Base-by-base conservation (phyloP, 2,329 filamentous ascomycete species). In the Paecilomyces fulvus region DNA sequence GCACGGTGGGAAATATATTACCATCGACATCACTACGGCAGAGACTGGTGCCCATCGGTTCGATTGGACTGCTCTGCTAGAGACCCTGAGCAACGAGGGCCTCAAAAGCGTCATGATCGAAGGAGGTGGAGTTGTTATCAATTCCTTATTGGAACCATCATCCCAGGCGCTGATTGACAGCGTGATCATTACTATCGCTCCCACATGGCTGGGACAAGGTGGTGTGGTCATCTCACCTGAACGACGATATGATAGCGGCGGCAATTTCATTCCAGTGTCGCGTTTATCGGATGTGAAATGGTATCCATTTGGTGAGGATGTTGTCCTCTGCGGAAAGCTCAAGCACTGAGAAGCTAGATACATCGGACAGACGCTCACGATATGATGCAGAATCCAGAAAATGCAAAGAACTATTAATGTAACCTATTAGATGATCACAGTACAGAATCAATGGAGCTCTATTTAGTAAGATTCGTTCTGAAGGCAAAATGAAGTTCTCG, bases 61-160 rank as follows among this genome's bases (percentile, higher is more conserved):
- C 58, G 70, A 78, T 30, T 95, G 89, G 90, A 67, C 64, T 1
- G 75, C 77, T 30, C 77, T 94, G 3, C 72, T 94, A 14, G 67
- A 68, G 12, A 72, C 74, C 2, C 69, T 95, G 28, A 70, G 66
- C 20, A 65, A 63, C 0, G 77, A 87, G 61, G 84, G 84, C 1
- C 71, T 95, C 17, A 67, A 69, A 46, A 95, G 90, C 67, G 78
- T 96, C 54, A 96, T 96, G 92, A 80, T 96, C 46, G 92, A 96
- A 68, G 92, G 92, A 0, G 92, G 92, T 2, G 91, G 82, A 0
- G 75, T 78, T 12, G 83, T 96, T 30, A 95, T 96, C 68, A 94
- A 94, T 65, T 83, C 86, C 2, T 73, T 96, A 3, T 78, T 96
- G 1, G 37, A n/a, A 8, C 37, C 37, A 6, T 69, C 70, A 1